A percentile compares a stretch with the other conserved stretches of the same genome.
These are phyloP conservation scores for Mortierella claussenii DNA, from an alignment of 192 early-diverging fungal species.

Conservation along the genomic window DNA sequence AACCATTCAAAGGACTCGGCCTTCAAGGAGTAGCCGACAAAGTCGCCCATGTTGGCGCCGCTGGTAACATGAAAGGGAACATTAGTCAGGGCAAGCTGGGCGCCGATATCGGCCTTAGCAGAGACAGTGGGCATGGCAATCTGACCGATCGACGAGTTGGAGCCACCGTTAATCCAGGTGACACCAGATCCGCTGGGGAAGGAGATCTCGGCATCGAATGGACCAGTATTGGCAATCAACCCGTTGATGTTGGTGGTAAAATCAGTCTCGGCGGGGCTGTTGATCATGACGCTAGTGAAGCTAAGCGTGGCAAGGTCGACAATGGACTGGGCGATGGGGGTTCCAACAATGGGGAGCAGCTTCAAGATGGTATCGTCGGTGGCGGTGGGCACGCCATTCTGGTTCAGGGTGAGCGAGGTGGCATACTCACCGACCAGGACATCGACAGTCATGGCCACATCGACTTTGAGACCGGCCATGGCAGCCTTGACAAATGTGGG, in stretches of 20 bases:
- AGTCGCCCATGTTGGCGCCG: conserved; percentile 56
- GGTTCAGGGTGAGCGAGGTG: conserved; percentile 54
- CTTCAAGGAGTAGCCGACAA: conserved; percentile 62
- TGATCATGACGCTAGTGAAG: conserved; percentile 49
- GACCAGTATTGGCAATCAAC: conserved; percentile 47
- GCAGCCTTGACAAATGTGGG: conserved; percentile 57
- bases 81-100: conserved; percentile 55
- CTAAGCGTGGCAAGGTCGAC: conserved; percentile 51
- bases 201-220: conserved; percentile 52
- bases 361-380: conserved; percentile 60
- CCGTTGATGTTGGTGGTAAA: conserved; percentile 55
- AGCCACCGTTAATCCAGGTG: conserved; percentile 40
- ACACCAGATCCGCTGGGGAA: conserved; percentile 57
- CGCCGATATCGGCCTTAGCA: conserved; percentile 59
- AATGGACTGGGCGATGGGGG: conserved; percentile 65
- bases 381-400: conserved; percentile 54
- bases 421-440: conserved; percentile 63
- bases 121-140: conserved; percentile 58
- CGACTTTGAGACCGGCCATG: conserved; percentile 58
- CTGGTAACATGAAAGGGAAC: conserved; percentile 55
- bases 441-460: conserved; percentile 55
- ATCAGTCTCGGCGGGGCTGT: conserved; percentile 42
- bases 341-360: conserved; percentile 63
- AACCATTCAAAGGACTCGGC: conserved; percentile 60
- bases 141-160: conserved; percentile 47